Base-by-base conservation (phyloP, 2,329 filamentous ascomycete species). In the Pseudogymnoascus sp. region DNA sequence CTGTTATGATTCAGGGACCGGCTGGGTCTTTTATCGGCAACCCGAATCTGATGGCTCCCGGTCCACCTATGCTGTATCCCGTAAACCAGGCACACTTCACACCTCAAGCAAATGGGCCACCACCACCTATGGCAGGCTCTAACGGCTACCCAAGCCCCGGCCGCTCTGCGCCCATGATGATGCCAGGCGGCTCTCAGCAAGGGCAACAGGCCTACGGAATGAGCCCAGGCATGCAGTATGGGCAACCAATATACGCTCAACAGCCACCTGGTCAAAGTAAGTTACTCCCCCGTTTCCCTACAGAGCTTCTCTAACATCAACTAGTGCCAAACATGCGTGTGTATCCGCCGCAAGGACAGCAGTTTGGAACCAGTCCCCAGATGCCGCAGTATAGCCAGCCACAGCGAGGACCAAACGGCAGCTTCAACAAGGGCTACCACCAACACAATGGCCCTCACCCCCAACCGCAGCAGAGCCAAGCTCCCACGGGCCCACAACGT, bases 181-280 rank as follows among this genome's bases (percentile, higher is more conserved):
- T 87, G 69, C 92, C 92, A 66, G 91, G 96, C 75, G 90, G 90
- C 61, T 97, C 92, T 28, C 93, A 97, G 70, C 92, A 96, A 73
- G 91, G 92, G 39, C 79, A 79, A 61, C 78, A 79, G 57, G 84
- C 79, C 76, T 92, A 82, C 78, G 88, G 83, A 65, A 90, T 92
- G 86, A 89, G 86, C 68, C 87, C 87, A 43, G 86, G 80, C 60
- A 81, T 87, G 74, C 89, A 91, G 59, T 73, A 69, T 61, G 67
- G 67, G 11, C 66, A 65, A 16, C 88, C 88, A 37, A 83, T 85
- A 60, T 91, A 88, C 73, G 78, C 80, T 62, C 83, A 84, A 32
- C 88, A 88, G 67, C 88, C 89, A 66, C 82, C 83, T 65, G 85
- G 81, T 67, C 87, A 89, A 73, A 88, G 88, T 90, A 85, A 82